Evolutionary conservation across 2,329 filamentous ascomycete species (phyloP), one percentile per base, ranked within the genome.

Genomic region (Colletotrichum chrysophilum): DNA sequence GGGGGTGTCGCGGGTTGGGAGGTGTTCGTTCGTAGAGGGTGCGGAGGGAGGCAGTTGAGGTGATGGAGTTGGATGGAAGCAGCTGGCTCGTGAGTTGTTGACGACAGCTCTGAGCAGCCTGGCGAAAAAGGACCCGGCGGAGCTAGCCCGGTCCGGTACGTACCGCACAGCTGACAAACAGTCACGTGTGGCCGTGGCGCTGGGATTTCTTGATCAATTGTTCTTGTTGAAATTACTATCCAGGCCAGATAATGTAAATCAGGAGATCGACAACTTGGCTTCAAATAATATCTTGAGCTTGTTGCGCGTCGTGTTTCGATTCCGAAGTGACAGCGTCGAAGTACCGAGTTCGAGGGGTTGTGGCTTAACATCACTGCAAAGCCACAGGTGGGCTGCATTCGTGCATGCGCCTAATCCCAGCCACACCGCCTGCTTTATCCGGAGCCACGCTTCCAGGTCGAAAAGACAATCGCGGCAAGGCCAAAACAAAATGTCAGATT

Each of bases 61-160:
- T 36, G 62, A 67, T 70, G 67, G 68, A 71, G 70, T 56, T 65
- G 77, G 65, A 68, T 68, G 76, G 70, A 74, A 77, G 75, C 62
- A 76, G 74, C 73, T 67, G 58, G 76, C 67, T 71, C 55, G 67
- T 73, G 74, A 38, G 73, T 77, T 78, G 77, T 80, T 82, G 81
- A 82, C 79, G 81, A 80, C 80, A 82, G 79, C 81, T 81, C 78
- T 77, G 77, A 79, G 81, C 80, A 82, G 81, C 81, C 81, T 82
- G 79, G 74, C 73, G 79, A 78, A 79, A 80, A 75, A 13, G 74
- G 74, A 56, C 74, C 74, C 64, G 56, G 70, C 66, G 70, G 77
- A 76, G 67, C 71, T 75, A 73, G 77, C 79, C 76, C 76, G 78
- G 79, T 56, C n/a, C 48, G 55, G 38, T 64, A 70, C 52, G 71